A percentile compares a stretch with the other conserved stretches of the same genome.
These are phyloP conservation scores for Chenopodium berlandieri DNA, from an alignment of 148 eudicot species.

Conservation along the genomic window DNA sequence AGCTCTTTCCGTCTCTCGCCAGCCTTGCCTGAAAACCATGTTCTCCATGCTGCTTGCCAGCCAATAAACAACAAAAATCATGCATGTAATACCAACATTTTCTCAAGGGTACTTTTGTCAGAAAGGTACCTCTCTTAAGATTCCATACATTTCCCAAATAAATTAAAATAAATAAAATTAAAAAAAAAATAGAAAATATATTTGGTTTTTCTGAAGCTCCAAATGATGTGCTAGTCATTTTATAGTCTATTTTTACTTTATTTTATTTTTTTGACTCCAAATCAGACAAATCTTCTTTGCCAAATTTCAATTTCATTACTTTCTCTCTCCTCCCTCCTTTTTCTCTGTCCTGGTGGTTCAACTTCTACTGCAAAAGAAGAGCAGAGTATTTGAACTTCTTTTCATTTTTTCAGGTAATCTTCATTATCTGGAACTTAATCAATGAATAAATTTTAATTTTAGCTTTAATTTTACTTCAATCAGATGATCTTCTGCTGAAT, in stretches of 20 bases:
- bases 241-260: not conserved
- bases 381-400: constrained; percentile 13
- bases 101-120: not conserved
- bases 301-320: constrained; percentile 1
- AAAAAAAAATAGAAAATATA: not conserved
- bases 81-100: not conserved
- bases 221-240: constrained; percentile 31
- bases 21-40: constrained; percentile 1
- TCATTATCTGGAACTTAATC: not conserved
- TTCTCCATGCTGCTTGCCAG: constrained; percentile 12
- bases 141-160: not conserved
- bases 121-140: constrained; percentile 9
- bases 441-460: no score
- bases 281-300: constrained; percentile 43
- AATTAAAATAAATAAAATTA: not conserved
- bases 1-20: not conserved
- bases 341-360: not conserved
- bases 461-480: not conserved
- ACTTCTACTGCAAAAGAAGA: not conserved
- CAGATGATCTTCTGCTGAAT: constrained; percentile 10
- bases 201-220: constrained; percentile 24
- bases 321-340: not conserved
- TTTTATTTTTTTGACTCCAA: constrained; percentile 10
- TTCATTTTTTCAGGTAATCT: not conserved
- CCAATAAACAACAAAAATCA: not conserved